phyloP scores from a whole-genome alignment of 768 basidiomycete genomes.

The Tricholoma furcatifolium region DNA sequence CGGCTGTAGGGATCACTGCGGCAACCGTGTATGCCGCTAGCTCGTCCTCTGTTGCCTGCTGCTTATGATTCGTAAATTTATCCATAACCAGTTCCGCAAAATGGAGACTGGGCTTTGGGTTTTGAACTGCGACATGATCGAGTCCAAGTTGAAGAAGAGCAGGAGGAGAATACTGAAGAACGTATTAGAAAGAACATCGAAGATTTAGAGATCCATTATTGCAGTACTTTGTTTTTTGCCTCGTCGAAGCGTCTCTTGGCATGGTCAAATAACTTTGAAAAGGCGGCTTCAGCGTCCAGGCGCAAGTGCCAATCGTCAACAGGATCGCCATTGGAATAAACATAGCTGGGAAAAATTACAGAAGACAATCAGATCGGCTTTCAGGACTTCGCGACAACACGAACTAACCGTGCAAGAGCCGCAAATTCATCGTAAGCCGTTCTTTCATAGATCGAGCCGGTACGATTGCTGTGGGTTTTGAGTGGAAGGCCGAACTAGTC shows the following conservation, averaged over 20 bases:
- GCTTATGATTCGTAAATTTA: slow-evolving; percentile 10
- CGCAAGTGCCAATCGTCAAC: slow-evolving; percentile 48
- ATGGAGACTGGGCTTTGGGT: slow-evolving; percentile 21
- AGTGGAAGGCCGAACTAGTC: slow-evolving; percentile 44
- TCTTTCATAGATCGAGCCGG: slow-evolving; percentile 38
- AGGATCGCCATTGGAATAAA: slow-evolving; percentile 43
- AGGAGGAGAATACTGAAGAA: not conserved
- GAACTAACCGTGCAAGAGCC: slow-evolving; percentile 47
- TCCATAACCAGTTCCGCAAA: slow-evolving; percentile 31
- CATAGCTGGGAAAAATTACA: slow-evolving; percentile 36
- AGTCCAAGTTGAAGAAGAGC: not conserved
- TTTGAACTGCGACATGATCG: slow-evolving; percentile 18
- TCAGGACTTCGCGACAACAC: not conserved
- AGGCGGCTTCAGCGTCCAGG: slow-evolving; percentile 34
- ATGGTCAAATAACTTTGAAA: slow-evolving; percentile 25
- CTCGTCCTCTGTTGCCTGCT: slow-evolving; percentile 25
- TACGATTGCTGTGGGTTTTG: slow-evolving; percentile 29
- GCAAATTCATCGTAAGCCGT: slow-evolving; percentile 41
- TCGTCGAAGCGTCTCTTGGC: slow-evolving; percentile 30
- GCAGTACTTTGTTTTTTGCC: slow-evolving; percentile 19
- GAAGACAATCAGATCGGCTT: not conserved
- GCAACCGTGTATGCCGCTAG: slow-evolving; percentile 52
- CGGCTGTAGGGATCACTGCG: slow-evolving; percentile 53
- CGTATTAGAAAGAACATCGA: not conserved
- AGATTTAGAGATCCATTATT: not conserved